These are phyloP conservation scores for Termitomyces sp. DNA, from an alignment of 768 basidiomycete genomes.

Conservation along the genomic window DNA sequence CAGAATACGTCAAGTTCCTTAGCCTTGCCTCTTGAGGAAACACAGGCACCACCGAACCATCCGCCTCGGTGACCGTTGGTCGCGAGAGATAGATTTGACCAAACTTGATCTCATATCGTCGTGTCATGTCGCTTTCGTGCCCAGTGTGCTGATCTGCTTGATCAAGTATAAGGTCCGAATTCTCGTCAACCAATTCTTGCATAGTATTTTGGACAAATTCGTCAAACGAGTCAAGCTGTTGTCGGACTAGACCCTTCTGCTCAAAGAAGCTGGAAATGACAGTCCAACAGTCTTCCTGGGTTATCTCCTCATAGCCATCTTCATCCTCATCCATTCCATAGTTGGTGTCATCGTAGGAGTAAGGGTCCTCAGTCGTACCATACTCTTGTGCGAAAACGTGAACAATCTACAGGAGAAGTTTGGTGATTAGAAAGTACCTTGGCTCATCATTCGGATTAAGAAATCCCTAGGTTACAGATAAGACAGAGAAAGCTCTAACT, in stretches of 20 bases:
- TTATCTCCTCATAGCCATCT: conserved; percentile 66
- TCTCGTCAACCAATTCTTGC: conserved; percentile 98
- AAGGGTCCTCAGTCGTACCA: conserved; percentile 43
- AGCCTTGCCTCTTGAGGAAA: conserved; percentile 97
- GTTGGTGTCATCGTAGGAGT: conserved; percentile 55
- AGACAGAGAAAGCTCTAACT: neutral
- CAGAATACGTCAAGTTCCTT: conserved; percentile 93
- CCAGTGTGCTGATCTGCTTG: conserved; percentile 96
- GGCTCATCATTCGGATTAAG: conserved; percentile 31
- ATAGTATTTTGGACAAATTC: conserved; percentile 99
- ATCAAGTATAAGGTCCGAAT: conserved; percentile 90
- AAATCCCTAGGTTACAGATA: neutral
- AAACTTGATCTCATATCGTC: conserved; percentile 96
- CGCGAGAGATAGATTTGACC: conserved; percentile 96
- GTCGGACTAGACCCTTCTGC: conserved; percentile 94
- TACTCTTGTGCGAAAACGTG: conserved; percentile 37
- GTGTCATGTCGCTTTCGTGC: conserved; percentile 69
- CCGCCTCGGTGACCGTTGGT: conserved; percentile 91
- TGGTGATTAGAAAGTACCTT: conserved; percentile 35
- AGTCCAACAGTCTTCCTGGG: conserved; percentile 92
- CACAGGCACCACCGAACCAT: conserved; percentile 88
- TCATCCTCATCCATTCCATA: conserved; percentile 53
- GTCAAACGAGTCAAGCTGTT: conserved; percentile 97
- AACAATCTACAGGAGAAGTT: conserved; percentile 21
- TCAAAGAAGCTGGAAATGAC: conserved; percentile 97